Percentiles rank a stretch among this genome's conserved stretches.
Evolutionary conservation across 2,329 filamentous ascomycete genomes (phyloP).

Genomic region (Aspergillus pseudotamarii): DNA sequence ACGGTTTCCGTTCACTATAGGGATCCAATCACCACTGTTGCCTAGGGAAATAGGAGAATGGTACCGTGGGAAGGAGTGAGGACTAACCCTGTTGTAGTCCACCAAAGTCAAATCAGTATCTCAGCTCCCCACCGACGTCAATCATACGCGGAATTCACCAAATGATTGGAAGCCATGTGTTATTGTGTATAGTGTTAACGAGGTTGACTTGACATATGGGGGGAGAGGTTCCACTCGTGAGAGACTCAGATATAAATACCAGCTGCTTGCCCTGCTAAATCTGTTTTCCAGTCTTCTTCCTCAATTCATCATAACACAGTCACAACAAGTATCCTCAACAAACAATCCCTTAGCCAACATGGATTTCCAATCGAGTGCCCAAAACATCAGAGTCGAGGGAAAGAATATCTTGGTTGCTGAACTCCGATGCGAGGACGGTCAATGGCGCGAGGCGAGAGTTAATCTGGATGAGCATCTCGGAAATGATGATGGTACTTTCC

Average conservation of each 20-base stretch:
- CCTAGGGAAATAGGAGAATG: not conserved
- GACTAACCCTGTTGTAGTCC: not conserved
- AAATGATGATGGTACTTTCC: slow-evolving; percentile 20
- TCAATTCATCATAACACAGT: not conserved
- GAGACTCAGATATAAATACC: slow-evolving; percentile 10
- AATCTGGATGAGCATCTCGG: slow-evolving; percentile 22
- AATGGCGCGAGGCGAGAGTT: slow-evolving; percentile 9
- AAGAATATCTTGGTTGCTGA: slow-evolving; percentile 15
- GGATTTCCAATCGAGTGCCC: slow-evolving; percentile 23
- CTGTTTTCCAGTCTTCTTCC: not conserved
- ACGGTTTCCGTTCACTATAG: not conserved
- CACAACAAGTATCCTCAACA: not conserved
- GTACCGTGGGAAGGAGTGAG: not conserved
- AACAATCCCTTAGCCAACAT: slow-evolving; percentile 13
- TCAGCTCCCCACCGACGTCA: slow-evolving; percentile 3
- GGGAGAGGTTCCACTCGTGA: slow-evolving; percentile 1
- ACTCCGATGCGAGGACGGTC: slow-evolving; percentile 12
- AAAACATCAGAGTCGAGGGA: slow-evolving; percentile 19
- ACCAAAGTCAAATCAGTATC: not conserved
- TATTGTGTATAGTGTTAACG: not conserved
- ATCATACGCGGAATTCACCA: not conserved
- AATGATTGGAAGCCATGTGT: slow-evolving; percentile 15
- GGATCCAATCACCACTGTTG: slow-evolving; percentile 7
- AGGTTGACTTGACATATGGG: not conserved
- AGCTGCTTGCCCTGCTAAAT: not conserved